A percentile compares a stretch with the other conserved stretches of the same genome.
Evolutionary conservation across 176 grass and related monocot species (phyloP).

Genomic region (Pontederia paniculata): DNA sequence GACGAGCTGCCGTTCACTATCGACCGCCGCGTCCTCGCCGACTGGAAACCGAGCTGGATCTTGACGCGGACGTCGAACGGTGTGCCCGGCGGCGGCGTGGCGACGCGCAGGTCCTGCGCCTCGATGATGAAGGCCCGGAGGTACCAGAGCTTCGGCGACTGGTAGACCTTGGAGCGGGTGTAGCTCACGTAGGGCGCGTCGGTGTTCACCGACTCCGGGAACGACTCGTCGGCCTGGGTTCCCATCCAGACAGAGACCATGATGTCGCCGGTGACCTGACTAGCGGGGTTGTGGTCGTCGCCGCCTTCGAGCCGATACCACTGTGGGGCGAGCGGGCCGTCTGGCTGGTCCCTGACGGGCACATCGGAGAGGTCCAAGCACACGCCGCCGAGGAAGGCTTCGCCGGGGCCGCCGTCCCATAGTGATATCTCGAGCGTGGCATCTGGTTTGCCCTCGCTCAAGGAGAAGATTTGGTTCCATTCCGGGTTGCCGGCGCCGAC

Average conservation of each 20-base stretch:
- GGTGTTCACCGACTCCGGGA: slow-evolving; percentile 77
- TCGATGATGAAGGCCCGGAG: slow-evolving; percentile 72
- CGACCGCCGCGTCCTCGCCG: slow-evolving; percentile 61
- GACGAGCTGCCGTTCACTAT: slow-evolving; percentile 52
- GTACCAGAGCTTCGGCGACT: slow-evolving; percentile 97
- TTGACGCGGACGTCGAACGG: slow-evolving; percentile 76
- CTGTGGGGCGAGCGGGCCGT: slow-evolving; percentile 71
- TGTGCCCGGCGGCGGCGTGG: slow-evolving; percentile 33
- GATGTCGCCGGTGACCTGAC: slow-evolving; percentile 53
- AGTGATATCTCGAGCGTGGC: slow-evolving; percentile 73
- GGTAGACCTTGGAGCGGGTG: slow-evolving; percentile 94
- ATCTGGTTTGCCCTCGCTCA: slow-evolving; percentile 56
- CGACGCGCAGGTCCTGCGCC: slow-evolving; percentile 72
- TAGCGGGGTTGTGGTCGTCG: slow-evolving; percentile 21
- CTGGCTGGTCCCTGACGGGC: slow-evolving; percentile 58
- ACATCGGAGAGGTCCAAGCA: slow-evolving; percentile 97
- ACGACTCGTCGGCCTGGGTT: slow-evolving; percentile 85
- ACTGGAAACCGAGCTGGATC: slow-evolving; percentile 77
- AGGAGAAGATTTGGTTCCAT: slow-evolving; percentile 79
- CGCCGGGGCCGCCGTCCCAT: slow-evolving; percentile 40
- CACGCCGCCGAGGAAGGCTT: slow-evolving; percentile 71
- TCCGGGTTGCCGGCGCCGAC: slow-evolving; percentile 49
- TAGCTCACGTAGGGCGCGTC: slow-evolving; percentile 70
- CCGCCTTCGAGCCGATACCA: slow-evolving; percentile 94
- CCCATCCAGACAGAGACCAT: slow-evolving; percentile 97